Percentiles rank a stretch among this genome's conserved stretches.
Evolutionary conservation across 768 basidiomycete genomes (phyloP).

Genomic region (Neoboletus subvelutipes): DNA sequence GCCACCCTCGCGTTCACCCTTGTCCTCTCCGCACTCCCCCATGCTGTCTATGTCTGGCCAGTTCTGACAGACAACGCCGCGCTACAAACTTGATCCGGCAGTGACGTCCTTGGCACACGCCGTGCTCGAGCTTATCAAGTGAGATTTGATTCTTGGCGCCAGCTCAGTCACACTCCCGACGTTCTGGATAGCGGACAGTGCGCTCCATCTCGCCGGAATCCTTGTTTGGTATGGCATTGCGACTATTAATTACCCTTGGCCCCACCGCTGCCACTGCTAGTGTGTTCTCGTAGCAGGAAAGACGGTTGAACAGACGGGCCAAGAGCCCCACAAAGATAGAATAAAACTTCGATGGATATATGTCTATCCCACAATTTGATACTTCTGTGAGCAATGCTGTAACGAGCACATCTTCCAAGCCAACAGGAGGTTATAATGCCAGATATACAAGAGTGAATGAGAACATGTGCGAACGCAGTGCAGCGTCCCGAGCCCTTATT

Average conservation of each 20-base stretch:
- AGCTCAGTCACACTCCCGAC: conserved; percentile 43
- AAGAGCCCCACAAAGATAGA: neutral
- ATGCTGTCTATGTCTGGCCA: conserved; percentile 28
- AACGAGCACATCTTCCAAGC: neutral
- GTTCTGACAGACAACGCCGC: too few relatives aligned
- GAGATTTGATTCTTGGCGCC: conserved; percentile 46
- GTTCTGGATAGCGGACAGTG: conserved; percentile 46
- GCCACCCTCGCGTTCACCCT: conserved; percentile 16
- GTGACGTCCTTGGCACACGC: conserved; percentile 6
- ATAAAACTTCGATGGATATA: neutral
- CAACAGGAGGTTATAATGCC: neutral
- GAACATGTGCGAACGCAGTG: neutral
- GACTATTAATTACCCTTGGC: conserved; percentile 42
- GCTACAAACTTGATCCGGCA: too few relatives aligned
- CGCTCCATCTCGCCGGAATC: too few relatives aligned
- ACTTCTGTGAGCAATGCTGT: neutral
- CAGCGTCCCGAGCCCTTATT: too few relatives aligned
- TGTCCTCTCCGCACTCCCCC: conserved; percentile 24
- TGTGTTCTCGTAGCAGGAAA: conserved; percentile 50
- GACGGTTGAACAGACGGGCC: conserved; percentile 18
- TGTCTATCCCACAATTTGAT: neutral
- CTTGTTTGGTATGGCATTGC: conserved; percentile 44
- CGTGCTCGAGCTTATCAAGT: conserved; percentile 45
- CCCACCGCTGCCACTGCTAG: conserved; percentile 52
- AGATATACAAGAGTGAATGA: neutral